Percentiles rank a stretch among this genome's conserved stretches.
Evolutionary conservation across 164 flowering plant genomes (phyloP).

Genomic region (Kalanchoe fedtschenkoi): DNA sequence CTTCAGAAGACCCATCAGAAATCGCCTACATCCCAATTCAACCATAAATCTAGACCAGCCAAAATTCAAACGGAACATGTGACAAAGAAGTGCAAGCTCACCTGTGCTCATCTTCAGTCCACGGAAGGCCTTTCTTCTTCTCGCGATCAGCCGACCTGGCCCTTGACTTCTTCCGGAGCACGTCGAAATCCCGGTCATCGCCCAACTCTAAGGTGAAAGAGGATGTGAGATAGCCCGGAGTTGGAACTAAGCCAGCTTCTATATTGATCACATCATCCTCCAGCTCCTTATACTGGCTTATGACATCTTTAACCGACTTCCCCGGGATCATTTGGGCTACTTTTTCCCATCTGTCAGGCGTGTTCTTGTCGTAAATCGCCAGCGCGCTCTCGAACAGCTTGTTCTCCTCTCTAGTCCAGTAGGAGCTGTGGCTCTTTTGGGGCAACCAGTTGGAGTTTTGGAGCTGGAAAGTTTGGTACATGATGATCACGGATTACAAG

Average conservation of each 20-base stretch:
- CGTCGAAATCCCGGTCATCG: constrained; percentile 18
- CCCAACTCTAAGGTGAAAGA: constrained; percentile 30
- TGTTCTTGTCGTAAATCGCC: constrained; percentile 29
- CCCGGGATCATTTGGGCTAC: constrained; percentile 49
- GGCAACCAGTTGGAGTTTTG: constrained; percentile 12
- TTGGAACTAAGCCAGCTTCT: constrained; percentile 42
- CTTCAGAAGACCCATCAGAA: not conserved
- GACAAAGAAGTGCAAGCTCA: too few species aligned
- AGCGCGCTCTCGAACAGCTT: constrained; percentile 53
- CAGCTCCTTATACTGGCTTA: constrained; percentile 36
- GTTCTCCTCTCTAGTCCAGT: constrained; percentile 58
- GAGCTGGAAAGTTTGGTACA: not conserved
- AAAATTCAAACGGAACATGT: too few species aligned
- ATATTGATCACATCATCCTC: constrained; percentile 41
- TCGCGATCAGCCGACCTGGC: not conserved
- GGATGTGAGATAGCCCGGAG: constrained; percentile 33
- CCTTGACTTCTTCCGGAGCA: constrained; percentile 1
- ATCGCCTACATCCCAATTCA: not conserved
- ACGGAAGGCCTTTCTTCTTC: not conserved
- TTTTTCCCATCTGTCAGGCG: constrained; percentile 43
- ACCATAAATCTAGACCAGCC: too few species aligned
- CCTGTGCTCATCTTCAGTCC: constrained; percentile 1
- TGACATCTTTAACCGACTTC: constrained; percentile 40
- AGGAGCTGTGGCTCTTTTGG: constrained; percentile 15
- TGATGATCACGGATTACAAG: too few species aligned